Conservation (phyloP, 352 stramenopile genomes). For the Pythium insidiosum region DNA sequence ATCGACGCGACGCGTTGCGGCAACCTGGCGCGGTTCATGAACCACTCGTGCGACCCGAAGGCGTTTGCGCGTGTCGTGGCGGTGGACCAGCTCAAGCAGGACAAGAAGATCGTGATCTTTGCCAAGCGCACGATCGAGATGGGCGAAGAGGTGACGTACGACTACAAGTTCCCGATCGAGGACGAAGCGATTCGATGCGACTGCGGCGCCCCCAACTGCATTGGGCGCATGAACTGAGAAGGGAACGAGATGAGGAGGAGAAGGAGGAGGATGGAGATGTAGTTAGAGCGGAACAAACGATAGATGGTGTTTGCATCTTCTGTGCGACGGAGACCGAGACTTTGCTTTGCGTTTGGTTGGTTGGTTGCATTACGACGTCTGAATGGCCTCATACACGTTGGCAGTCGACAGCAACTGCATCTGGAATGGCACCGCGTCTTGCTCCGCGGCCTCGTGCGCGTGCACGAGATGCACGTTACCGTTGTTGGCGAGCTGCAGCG, state of each 20-base stretch:
- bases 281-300: no score
- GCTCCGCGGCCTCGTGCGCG: constrained; percentile 47
- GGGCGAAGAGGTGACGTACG: constrained; percentile 94
- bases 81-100: constrained; percentile 74
- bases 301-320: no score
- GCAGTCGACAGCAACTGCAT: constrained; percentile 57
- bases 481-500: constrained; percentile 87
- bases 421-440: constrained; percentile 46
- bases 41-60: constrained; percentile 94
- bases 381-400: constrained; percentile 55
- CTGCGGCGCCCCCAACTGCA: constrained; percentile 91
- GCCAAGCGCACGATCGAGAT: constrained; percentile 85
- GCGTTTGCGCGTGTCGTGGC: constrained; percentile 89
- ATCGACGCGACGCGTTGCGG: constrained; percentile 92
- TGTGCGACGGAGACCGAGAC: no score
- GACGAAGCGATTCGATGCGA: constrained; percentile 92
- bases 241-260: no score
- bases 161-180: constrained; percentile 97
- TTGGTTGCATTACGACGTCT: no score
- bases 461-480: constrained; percentile 83
- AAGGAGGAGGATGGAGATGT: no score
- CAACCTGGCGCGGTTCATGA: constrained; percentile 95
- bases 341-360: no score
- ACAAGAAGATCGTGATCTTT: constrained; percentile 97
- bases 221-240: constrained; percentile 91